These are phyloP conservation scores for Phytophthora idaei DNA, from an alignment of 352 stramenopile genomes.

Conservation along the genomic window DNA sequence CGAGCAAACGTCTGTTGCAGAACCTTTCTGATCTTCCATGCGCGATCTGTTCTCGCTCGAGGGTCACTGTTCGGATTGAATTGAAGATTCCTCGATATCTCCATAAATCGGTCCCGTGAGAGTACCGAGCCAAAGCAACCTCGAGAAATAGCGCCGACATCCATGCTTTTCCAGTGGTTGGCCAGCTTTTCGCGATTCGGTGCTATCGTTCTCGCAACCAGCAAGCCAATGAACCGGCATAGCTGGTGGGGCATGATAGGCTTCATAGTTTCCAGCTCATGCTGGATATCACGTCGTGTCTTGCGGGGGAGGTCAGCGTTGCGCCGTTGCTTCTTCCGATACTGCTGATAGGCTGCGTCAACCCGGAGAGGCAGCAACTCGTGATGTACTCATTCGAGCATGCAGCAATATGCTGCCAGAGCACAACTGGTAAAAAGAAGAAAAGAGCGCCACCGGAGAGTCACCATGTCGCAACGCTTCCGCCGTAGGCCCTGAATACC, in stretches of 20 bases:
- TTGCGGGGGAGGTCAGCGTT: not conserved
- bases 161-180: not conserved
- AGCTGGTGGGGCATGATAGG: not conserved
- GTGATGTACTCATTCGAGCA: not conserved
- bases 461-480: not conserved
- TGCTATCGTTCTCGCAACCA: not conserved
- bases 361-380: not conserved
- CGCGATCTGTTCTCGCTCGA: not conserved
- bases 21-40: not conserved
- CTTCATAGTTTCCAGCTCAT: not conserved
- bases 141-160: not conserved
- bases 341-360: not conserved
- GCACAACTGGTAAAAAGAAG: not conserved
- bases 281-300: not conserved
- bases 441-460: not conserved
- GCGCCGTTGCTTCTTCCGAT: not conserved
- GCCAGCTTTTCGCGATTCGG: not conserved
- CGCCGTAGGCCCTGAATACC: constrained; percentile 2
- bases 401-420: not conserved
- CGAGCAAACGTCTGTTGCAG: constrained; percentile 1
- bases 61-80: not conserved
- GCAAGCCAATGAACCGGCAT: not conserved
- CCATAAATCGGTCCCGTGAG: not conserved
- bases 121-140: not conserved
- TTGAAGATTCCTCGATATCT: not conserved